These are phyloP conservation scores for Penicillium sp. DNA, from an alignment of 2,329 filamentous ascomycete species.

Conservation along the genomic window DNA sequence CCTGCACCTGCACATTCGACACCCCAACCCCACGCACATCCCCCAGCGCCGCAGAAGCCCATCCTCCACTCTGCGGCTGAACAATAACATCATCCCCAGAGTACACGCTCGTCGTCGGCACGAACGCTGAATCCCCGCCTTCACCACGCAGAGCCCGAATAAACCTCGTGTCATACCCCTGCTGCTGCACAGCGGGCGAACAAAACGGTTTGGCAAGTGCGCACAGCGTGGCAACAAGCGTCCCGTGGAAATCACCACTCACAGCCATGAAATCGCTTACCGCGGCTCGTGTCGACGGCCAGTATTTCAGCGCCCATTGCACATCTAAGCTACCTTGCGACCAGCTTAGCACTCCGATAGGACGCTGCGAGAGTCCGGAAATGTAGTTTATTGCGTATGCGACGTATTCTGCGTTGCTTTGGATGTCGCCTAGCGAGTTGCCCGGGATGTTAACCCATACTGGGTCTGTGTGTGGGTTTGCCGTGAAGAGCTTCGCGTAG, in stretches of 20 bases:
- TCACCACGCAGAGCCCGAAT: background rate
- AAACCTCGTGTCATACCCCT: background rate
- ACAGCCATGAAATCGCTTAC: slow-evolving; percentile 5
- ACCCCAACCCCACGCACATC: slow-evolving; percentile 4
- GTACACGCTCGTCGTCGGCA: slow-evolving; percentile 8
- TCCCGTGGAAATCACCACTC: slow-evolving; percentile 5
- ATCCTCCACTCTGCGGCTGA: background rate
- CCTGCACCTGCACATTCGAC: slow-evolving; percentile 2
- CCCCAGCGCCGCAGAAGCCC: background rate
- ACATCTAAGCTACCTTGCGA: slow-evolving; percentile 56
- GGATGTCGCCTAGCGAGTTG: slow-evolving; percentile 5
- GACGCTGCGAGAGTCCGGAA: slow-evolving; percentile 12
- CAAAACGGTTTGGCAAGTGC: background rate
- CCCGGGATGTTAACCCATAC: slow-evolving; percentile 13
- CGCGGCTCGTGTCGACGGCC: slow-evolving; percentile 11
- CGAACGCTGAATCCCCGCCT: slow-evolving; percentile 2
- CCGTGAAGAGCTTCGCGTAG: slow-evolving; percentile 4
- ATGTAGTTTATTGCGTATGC: slow-evolving; percentile 16
- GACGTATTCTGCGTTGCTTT: slow-evolving; percentile 11
- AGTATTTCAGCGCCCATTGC: slow-evolving; percentile 57
- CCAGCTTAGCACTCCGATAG: slow-evolving; percentile 53
- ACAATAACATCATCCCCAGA: background rate
- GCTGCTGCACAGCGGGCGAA: slow-evolving; percentile 3
- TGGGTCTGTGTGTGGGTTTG: background rate
- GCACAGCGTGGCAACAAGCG: background rate